A percentile compares a stretch with the other conserved stretches of the same genome.
Conservation (phyloP, 768 basidiomycete species). For the Ramaria sp. region DNA sequence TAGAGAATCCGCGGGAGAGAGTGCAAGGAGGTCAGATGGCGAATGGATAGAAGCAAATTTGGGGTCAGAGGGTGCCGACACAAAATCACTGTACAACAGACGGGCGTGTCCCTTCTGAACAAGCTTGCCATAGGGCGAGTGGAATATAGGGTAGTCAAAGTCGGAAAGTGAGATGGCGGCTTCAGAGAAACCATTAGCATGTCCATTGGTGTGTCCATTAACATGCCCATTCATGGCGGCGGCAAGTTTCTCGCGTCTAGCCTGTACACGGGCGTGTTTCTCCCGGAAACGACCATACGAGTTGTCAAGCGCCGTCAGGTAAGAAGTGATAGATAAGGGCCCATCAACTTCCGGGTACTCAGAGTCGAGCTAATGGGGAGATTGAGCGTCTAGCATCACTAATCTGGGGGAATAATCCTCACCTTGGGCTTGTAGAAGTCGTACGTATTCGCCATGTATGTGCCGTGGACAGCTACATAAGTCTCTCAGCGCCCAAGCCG, state of each 20-base stretch:
- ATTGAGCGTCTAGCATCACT: not conserved
- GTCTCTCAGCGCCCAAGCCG: not conserved
- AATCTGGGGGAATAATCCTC: not conserved
- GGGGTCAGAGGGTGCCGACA: constrained; percentile 58
- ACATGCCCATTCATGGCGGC: constrained; percentile 17
- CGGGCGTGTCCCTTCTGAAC: constrained; percentile 96
- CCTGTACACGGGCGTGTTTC: constrained; percentile 58
- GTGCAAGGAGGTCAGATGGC: constrained; percentile 57
- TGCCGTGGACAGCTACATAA: constrained; percentile 82
- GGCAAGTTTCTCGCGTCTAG: constrained; percentile 6
- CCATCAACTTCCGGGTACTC: constrained; percentile 98
- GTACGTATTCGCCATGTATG: constrained; percentile 95
- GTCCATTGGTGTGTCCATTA: constrained; percentile 27
- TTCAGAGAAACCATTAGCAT: constrained; percentile 20
- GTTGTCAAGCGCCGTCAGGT: constrained; percentile 86
- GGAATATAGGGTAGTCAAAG: constrained; percentile 92
- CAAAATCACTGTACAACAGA: constrained; percentile 85
- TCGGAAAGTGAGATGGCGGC: constrained; percentile 62
- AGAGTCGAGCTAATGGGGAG: constrained; percentile 45
- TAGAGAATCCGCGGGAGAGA: constrained; percentile 63
- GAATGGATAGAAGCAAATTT: constrained; percentile 61
- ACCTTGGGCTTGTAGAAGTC: constrained; percentile 97
- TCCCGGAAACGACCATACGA: constrained; percentile 79
- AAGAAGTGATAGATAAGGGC: constrained; percentile 90
- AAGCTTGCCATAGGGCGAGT: constrained; percentile 97